Base-by-base conservation (phyloP, 768 basidiomycete species). In the Mycena leptocephala region DNA sequence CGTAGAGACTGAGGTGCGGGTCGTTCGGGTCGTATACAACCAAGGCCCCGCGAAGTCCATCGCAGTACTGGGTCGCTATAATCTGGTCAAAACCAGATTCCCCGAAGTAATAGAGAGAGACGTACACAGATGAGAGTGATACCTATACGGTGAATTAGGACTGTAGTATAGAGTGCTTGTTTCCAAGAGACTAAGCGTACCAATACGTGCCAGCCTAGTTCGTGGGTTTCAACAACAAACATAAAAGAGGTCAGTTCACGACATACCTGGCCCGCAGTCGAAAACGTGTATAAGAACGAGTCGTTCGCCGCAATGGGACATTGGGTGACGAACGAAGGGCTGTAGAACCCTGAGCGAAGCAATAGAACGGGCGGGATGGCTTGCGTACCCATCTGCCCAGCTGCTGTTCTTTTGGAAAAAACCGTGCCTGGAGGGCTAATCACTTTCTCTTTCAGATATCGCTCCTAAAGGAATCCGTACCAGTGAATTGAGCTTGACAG, bases 361-460 rank as follows among this genome's bases (percentile, higher is more conserved):
- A 56, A 16, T 30, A 32, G 8, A 30, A 56, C 20, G 6, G 8
- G 11, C 26, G 14, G 20, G n/a, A 11, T 51, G 48, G 55, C 30
- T 32, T 30, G 28, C 55, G 13, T 30, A 63, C 58, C 59, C 59
- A 37, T 61, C 59, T 22, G 59, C 59, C 78, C 82, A 86, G 70
- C 83, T 85, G 10, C 82, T 82, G 22, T 56, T 63, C 5, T 75
- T 79, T 75, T 88, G 86, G 63, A 72, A 82, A 53, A 88, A 73
- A 14, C 87, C 88, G 66, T 88, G 87, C 86, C 85, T 55, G 53
- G 20, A 37, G 35, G 32, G 35, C 32, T 61, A 39, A 48, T 10
- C 8, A 16, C 0, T 18, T 28, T 9, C 14, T 30, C 10, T 3
- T 11, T 56, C 14, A 16, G 30, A 33, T 28, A 14, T 7, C 1